Base-by-base conservation (phyloP, 1,284 basidiomycete genomes). In the Austroboletus rostrupii region DNA sequence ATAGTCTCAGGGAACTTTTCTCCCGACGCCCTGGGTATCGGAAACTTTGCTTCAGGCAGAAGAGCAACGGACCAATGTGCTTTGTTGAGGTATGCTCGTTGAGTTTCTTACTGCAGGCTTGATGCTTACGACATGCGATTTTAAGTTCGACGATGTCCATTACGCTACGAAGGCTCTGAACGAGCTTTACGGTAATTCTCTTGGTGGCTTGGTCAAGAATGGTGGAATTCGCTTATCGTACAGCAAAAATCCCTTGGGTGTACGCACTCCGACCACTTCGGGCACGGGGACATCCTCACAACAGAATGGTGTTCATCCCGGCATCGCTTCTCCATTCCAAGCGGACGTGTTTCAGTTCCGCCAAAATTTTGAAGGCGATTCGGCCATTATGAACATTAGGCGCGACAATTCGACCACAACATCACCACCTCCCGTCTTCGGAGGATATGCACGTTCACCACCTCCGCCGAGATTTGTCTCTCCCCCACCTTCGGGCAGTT, bases 41-140 rank as follows among this genome's bases (percentile, higher is more conserved):
- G 50, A 90, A 95, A 61, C 79, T 99, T 58, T 94, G 88, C 61
- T 98, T 94, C 76, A 79, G 93, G 52, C 92, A 96, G 66, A 99
- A 99, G 76, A 90, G 81, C 64, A 95, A 94, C 59, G 92, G 94
- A 2, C 93, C 94, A 5, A 97, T 97, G 95, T 97, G 94, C 69
- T 97, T 97, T 68, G 91, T 94, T 43, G 92, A 94, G 81, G 88
- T 91, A 67, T 45, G 73, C 69, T 11, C 38, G 47, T 13, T 37
- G 10, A 32, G 52, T 36, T 28, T 12, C 52, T 20, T 20, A 17
- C 21, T 48, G 39, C 17, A 26, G 10, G 20, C 29, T 41, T 20
- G 20, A 38, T 12, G 26, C 53, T 57, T 37, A 63, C 56, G 13
- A 58, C 38, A 51, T 48, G 29, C 10, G 35, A 40, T 55, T 46